Conservation (phyloP, 192 early-diverging fungal species). For the Phlyctochytrium bullatum region DNA sequence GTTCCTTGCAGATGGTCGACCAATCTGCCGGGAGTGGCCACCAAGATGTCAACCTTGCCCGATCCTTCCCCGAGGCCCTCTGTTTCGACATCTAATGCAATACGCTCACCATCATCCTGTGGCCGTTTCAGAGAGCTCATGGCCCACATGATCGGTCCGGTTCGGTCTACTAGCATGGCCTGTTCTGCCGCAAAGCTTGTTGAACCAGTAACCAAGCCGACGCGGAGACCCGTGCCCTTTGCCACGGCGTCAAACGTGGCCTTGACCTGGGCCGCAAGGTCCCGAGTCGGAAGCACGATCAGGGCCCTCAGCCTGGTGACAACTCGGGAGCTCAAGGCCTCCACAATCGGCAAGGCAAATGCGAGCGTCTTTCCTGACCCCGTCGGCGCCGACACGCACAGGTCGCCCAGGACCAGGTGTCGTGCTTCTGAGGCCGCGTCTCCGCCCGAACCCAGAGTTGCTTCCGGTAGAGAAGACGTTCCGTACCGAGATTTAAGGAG, state of each 20-base stretch:
- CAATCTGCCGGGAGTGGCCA: constrained; percentile 93
- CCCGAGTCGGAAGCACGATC: constrained; percentile 89
- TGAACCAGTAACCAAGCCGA: constrained; percentile 75
- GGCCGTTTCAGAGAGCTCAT: background rate
- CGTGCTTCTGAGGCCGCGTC: too few species aligned
- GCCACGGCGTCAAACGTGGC: constrained; percentile 77
- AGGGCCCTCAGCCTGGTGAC: constrained; percentile 83
- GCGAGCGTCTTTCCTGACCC: constrained; percentile 96
- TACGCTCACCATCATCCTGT: constrained; percentile 13
- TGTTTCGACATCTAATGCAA: constrained; percentile 6
- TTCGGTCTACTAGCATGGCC: constrained; percentile 33
- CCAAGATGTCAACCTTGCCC: constrained; percentile 80
- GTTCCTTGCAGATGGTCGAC: constrained; percentile 87
- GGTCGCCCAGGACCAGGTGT: constrained; percentile 55
- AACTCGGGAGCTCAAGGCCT: constrained; percentile 64
- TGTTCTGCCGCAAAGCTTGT: constrained; percentile 73
- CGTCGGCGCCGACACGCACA: constrained; percentile 93
- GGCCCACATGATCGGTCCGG: background rate
- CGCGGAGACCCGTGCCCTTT: constrained; percentile 72
- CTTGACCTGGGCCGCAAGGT: constrained; percentile 86
- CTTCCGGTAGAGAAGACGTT: constrained; percentile 62
- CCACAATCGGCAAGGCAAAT: constrained; percentile 91
- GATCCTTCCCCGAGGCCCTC: constrained; percentile 45
- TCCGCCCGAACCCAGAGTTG: background rate
- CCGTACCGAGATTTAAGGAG: constrained; percentile 64